Evolutionary conservation across 176 grass and related monocot species (phyloP).

Genomic region (Carex scoparia): DNA sequence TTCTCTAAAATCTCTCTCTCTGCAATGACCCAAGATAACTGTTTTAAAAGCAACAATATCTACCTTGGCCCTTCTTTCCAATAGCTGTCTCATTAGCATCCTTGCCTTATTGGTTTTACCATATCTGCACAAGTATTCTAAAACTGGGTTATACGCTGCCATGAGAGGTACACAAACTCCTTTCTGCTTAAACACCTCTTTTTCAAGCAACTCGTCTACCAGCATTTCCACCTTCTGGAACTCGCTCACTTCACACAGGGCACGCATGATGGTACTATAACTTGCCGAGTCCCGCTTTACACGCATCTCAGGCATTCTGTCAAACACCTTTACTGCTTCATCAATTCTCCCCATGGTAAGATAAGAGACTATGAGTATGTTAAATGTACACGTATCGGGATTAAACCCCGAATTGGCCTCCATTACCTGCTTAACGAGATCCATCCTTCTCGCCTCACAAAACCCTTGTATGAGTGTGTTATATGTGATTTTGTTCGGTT

Average conservation of each 20-base stretch:
- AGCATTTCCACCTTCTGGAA: constrained; percentile 56
- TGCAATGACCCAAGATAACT: constrained; percentile 77
- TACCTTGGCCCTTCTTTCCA: constrained; percentile 52
- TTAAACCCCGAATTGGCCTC: constrained; percentile 40
- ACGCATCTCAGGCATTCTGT: constrained; percentile 48
- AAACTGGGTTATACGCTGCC: constrained; percentile 73
- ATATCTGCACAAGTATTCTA: constrained; percentile 52
- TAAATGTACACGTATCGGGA: constrained; percentile 86
- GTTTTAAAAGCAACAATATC: constrained; percentile 71
- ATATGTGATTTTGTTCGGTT: constrained; percentile 72
- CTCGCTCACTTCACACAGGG: constrained; percentile 37
- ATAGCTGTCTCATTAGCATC: constrained; percentile 46
- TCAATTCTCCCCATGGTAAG: constrained; percentile 32
- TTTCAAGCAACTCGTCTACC: constrained; percentile 68
- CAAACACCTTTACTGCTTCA: constrained; percentile 65
- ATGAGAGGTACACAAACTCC: constrained; percentile 40
- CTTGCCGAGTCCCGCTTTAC: constrained; percentile 71
- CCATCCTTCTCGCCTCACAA: constrained; percentile 72
- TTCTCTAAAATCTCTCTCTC: constrained; percentile 49
- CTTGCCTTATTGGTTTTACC: constrained; percentile 74
- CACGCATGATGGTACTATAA: constrained; percentile 61
- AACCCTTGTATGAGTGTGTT: constrained; percentile 87
- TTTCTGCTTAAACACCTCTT: constrained; percentile 57
- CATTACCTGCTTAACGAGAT: constrained; percentile 63
- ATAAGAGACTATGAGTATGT: constrained; percentile 44